A percentile compares a stretch with the other conserved stretches of the same genome.
phyloP scores from a whole-genome alignment of 2,329 filamentous ascomycete genomes.

The Camillea tinctor region DNA sequence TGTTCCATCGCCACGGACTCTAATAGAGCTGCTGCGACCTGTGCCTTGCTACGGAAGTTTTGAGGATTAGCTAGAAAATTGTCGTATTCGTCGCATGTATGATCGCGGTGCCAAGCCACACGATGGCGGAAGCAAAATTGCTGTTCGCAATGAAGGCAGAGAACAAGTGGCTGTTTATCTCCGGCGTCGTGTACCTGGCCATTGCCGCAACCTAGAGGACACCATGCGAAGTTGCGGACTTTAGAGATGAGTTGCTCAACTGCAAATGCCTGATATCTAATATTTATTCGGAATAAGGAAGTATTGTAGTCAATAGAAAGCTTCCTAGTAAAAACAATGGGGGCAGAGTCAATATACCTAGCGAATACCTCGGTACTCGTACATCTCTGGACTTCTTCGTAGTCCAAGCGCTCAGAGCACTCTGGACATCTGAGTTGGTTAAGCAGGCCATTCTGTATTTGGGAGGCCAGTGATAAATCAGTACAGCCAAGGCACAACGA shows the following conservation, averaged over 20 bases:
- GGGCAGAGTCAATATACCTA: conserved; percentile 39
- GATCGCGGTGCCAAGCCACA: conserved; percentile 40
- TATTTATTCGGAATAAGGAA: not conserved
- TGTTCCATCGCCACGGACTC: conserved; percentile 47
- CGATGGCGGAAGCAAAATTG: conserved; percentile 44
- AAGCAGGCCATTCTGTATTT: conserved; percentile 3
- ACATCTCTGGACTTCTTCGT: conserved; percentile 44
- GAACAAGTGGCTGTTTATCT: conserved; percentile 39
- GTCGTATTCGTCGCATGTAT: conserved; percentile 45
- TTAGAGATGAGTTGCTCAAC: conserved; percentile 33
- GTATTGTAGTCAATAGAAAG: no score
- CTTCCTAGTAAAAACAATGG: not conserved
- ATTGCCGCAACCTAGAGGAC: conserved; percentile 48
- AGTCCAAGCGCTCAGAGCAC: conserved; percentile 43
- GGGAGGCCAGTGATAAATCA: conserved; percentile 8
- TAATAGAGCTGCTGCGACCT: conserved; percentile 42
- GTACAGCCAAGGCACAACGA: conserved; percentile 14
- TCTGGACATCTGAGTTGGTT: conserved; percentile 43
- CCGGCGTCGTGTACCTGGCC: conserved; percentile 52
- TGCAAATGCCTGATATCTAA: conserved; percentile 9
- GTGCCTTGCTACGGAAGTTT: conserved; percentile 38
- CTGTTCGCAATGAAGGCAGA: conserved; percentile 39
- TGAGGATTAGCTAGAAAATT: conserved; percentile 36
- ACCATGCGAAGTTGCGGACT: conserved; percentile 51
- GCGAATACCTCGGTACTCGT: conserved; percentile 44